Conservation (phyloP, 345 rosid genomes). For the Kernera saxatilis region DNA sequence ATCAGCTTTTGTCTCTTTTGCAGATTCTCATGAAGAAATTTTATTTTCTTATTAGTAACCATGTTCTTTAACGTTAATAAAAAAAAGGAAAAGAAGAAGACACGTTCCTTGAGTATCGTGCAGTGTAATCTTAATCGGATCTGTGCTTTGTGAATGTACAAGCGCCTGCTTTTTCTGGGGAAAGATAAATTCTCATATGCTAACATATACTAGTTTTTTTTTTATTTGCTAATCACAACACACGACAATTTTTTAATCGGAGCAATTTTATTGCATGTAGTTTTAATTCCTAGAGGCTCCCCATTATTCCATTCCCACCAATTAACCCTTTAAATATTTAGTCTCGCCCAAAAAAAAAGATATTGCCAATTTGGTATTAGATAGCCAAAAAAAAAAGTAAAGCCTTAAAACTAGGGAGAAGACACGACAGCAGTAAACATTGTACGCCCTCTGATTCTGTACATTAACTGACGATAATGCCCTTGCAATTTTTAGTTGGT, state of each 20-base stretch:
- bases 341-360: no score
- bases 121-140: slow-evolving; percentile 26
- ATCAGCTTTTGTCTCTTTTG: slow-evolving; percentile 30
- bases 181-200: neutral
- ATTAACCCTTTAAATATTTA: no score
- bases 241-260: no score
- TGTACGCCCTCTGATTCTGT: neutral
- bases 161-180: neutral
- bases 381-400: neutral
- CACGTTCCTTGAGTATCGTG: slow-evolving; percentile 32
- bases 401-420: slow-evolving; percentile 34
- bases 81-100: slow-evolving; percentile 2
- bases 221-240: neutral
- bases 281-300: no score
- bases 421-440: slow-evolving; percentile 2
- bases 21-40: slow-evolving; percentile 16
- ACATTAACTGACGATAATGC: neutral
- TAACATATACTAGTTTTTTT: neutral
- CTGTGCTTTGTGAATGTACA: slow-evolving; percentile 21
- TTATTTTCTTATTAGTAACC: neutral
- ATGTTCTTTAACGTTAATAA: slow-evolving; percentile 1
- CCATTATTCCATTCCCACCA: no score
- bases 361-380: no score
- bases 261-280: no score
- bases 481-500: neutral